A percentile compares a stretch with the other conserved stretches of the same genome.
phyloP scores from a whole-genome alignment of 495 filamentous ascomycete genomes.

The Pyrenopolyporus hunteri region DNA sequence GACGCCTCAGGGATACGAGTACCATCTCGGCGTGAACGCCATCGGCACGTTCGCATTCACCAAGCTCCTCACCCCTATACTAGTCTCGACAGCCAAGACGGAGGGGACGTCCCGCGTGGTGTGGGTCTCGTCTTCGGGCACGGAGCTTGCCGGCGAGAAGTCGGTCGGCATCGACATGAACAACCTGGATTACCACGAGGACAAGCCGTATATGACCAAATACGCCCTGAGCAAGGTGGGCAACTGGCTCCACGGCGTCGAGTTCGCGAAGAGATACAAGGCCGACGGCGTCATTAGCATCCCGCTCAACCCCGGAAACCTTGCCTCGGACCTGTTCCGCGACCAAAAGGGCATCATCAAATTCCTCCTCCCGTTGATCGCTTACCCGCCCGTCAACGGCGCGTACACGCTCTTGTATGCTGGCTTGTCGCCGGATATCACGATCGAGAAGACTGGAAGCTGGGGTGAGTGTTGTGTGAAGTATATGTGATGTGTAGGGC shows the following conservation, averaged over 20 bases:
- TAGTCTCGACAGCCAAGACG: slow-evolving; percentile 36
- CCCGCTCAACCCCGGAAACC: slow-evolving; percentile 38
- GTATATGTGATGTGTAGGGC: neutral
- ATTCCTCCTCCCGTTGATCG: slow-evolving; percentile 33
- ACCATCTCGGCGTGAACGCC: slow-evolving; percentile 46
- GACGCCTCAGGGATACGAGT: slow-evolving; percentile 45
- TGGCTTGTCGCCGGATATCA: slow-evolving; percentile 49
- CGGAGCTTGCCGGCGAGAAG: slow-evolving; percentile 40
- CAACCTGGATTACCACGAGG: slow-evolving; percentile 37
- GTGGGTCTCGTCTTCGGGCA: slow-evolving; percentile 41
- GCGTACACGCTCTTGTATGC: slow-evolving; percentile 54
- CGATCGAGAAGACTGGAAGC: slow-evolving; percentile 33
- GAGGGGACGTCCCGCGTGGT: slow-evolving; percentile 35
- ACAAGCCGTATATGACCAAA: slow-evolving; percentile 16
- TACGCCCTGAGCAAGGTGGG: slow-evolving; percentile 37
- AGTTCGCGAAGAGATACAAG: slow-evolving; percentile 29
- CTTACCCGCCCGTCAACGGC: slow-evolving; percentile 44
- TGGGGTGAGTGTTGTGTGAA: slow-evolving; percentile 31
- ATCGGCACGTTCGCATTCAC: slow-evolving; percentile 49
- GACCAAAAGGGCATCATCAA: slow-evolving; percentile 9
- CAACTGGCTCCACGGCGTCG: slow-evolving; percentile 32
- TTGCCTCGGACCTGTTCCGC: slow-evolving; percentile 30
- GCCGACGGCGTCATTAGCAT: slow-evolving; percentile 36
- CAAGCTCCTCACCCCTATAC: slow-evolving; percentile 47
- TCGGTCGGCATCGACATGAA: slow-evolving; percentile 36